These are phyloP conservation scores for Eimeria zaria DNA, from an alignment of 169 alveolate genomes.

Conservation along the genomic window DNA sequence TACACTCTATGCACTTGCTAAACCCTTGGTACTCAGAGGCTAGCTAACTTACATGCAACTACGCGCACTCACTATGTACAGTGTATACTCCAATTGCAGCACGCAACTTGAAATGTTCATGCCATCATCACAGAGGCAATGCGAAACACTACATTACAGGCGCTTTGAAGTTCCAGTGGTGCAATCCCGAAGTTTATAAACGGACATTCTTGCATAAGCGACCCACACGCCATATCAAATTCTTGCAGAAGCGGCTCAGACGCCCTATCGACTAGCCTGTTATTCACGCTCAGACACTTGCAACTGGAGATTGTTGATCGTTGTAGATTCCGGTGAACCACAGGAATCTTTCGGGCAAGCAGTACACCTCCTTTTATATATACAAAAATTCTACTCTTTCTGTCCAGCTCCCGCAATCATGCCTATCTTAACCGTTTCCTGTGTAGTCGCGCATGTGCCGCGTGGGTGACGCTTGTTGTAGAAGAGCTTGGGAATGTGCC, in stretches of 20 bases:
- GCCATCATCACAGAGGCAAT: neutral
- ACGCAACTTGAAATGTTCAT: neutral
- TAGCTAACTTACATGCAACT: neutral
- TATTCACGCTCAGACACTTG: neutral
- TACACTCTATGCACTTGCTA: neutral
- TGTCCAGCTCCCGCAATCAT: neutral
- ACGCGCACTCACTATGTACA: neutral
- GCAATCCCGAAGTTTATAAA: neutral
- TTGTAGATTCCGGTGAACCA: neutral
- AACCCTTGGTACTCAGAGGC: no score
- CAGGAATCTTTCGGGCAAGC: neutral
- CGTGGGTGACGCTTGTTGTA: neutral
- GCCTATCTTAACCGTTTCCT: neutral
- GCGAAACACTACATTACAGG: neutral
- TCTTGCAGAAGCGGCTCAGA: neutral
- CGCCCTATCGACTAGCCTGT: neutral
- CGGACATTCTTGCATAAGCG: neutral
- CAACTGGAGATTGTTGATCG: neutral
- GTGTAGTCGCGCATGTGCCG: neutral
- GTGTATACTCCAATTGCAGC: neutral
- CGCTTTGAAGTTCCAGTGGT: neutral
- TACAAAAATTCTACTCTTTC: neutral
- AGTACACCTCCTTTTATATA: neutral
- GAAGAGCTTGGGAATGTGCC: neutral
- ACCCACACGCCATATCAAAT: neutral